These are phyloP conservation scores for Yarrowia sp. DNA, from an alignment of 805 yeast genomes.

Conservation along the genomic window DNA sequence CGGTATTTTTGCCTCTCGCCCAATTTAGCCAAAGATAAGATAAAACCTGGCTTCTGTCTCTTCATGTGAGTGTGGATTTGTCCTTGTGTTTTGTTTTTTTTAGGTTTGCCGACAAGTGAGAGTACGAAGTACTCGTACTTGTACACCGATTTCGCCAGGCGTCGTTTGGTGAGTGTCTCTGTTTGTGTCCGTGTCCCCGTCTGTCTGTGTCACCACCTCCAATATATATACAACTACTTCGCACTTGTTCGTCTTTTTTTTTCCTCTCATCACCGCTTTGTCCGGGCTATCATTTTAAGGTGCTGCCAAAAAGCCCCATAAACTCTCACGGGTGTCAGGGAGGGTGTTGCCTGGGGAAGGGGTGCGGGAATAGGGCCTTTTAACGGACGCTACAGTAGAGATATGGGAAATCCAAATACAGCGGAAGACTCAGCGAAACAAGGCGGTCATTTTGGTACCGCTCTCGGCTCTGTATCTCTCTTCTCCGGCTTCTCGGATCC, in stretches of 20 bases:
- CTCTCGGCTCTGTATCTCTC: not conserved
- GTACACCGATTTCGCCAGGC: too few species aligned
- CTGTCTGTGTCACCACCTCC: too few species aligned
- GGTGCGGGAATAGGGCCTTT: too few species aligned
- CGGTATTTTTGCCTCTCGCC: slow-evolving; percentile 37
- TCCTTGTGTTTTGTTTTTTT: slow-evolving; percentile 12
- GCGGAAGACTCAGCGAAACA: not conserved
- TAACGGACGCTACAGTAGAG: not conserved
- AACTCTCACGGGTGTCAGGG: slow-evolving; percentile 35
- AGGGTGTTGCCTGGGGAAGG: too few species aligned
- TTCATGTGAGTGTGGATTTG: slow-evolving; percentile 37
- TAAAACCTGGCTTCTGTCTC: slow-evolving; percentile 34
- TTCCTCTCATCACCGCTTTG: not conserved
- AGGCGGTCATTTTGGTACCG: not conserved
- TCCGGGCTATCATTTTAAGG: slow-evolving; percentile 23
- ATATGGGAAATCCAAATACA: not conserved
- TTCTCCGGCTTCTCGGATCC: not conserved
- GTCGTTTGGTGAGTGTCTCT: too few species aligned
- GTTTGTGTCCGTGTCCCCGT: too few species aligned
- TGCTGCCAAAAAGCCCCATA: slow-evolving; percentile 39
- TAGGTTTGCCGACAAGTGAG: too few species aligned
- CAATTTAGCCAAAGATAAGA: slow-evolving; percentile 39
- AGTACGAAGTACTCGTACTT: too few species aligned
- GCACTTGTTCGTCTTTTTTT: not conserved
- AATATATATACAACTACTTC: not conserved